Conservation (phyloP, 768 basidiomycete species). For the Pleurotus ostreatus region DNA sequence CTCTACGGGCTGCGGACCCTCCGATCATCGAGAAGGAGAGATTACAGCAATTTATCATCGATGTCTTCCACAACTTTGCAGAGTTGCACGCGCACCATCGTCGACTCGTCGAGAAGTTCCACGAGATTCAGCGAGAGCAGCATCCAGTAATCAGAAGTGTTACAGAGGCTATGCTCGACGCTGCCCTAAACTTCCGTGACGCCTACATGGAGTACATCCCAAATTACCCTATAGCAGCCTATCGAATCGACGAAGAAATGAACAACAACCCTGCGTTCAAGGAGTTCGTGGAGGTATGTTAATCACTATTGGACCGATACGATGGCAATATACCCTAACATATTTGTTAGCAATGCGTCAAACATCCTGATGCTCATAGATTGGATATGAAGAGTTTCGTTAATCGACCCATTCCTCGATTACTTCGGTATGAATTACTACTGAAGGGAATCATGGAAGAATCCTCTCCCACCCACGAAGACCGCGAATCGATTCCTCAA, state of each 20-base stretch:
- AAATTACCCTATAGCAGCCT: slow-evolving; percentile 90
- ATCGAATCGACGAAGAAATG: slow-evolving; percentile 85
- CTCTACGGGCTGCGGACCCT: slow-evolving; percentile 67
- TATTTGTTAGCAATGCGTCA: slow-evolving; percentile 36
- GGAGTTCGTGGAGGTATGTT: slow-evolving; percentile 71
- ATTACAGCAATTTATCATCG: slow-evolving; percentile 72
- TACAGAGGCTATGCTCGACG: slow-evolving; percentile 82
- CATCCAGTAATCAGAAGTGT: slow-evolving; percentile 76
- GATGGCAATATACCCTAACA: slow-evolving; percentile 16
- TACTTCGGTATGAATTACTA: slow-evolving; percentile 85
- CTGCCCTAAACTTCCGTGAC: slow-evolving; percentile 88
- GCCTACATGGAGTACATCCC: slow-evolving; percentile 91
- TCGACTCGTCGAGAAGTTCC: slow-evolving; percentile 72
- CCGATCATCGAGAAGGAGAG: slow-evolving; percentile 72
- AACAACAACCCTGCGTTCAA: slow-evolving; percentile 78
- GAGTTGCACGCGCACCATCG: slow-evolving; percentile 75
- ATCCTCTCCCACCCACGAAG: slow-evolving; percentile 72
- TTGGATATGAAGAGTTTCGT: slow-evolving; percentile 93
- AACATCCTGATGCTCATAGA: slow-evolving; percentile 74
- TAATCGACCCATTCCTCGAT: slow-evolving; percentile 84
- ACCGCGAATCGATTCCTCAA: slow-evolving; percentile 71
- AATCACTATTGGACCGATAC: not conserved
- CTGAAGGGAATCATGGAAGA: slow-evolving; percentile 78
- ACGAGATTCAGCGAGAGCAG: slow-evolving; percentile 85
- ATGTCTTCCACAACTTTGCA: slow-evolving; percentile 86